Base-by-base conservation (phyloP, 306 rosid genomes). In the Lotus japonicus region DNA sequence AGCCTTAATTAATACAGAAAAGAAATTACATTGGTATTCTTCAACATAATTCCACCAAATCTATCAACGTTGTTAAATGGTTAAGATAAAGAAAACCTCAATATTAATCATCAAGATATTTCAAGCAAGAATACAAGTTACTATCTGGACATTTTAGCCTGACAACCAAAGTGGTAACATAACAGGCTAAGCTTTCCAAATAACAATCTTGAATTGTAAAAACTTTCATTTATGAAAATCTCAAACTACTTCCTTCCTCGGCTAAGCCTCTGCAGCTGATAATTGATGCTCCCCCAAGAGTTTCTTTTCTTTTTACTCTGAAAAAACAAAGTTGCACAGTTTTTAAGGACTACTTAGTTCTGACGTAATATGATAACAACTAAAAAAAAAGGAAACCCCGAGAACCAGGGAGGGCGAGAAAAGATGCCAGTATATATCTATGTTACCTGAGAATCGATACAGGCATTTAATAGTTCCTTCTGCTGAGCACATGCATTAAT, bases 231-330 rank as follows among this genome's bases (percentile, higher is more conserved):
- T 67, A 48, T 26, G 58, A 54, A 58, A 74, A 66, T 26, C 28
- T 39, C 61, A 75, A 51, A 66, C 79, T 88, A 91, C 79, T 88
- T 88, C 79, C 88, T 84, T 84, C 96, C 96, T 68, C 83, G 81
- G 77, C 28, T 84, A 52, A 92, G 91, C 92, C 96, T 92, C 87
- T 88, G 96, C 83, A 89, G 69, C 57, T 92, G 95, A 77, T 87
- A 92, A 80, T 92, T 92, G 79, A 92, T 50, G 79, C 90, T 88
- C 70, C 98, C 95, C 96, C 84, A 78, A 44, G 88, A 76, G 72
- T 79, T 88, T 71, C 81, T 80, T 73, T 83, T 89, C 66, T 77
- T 82, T 54, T 65, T 84, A 51, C 88, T 68, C 98, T 92, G 95
- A 66, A 72, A 66, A 72, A 39, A 75, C 62, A 67, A 65, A 56